These are phyloP conservation scores for Colletotrichum lini DNA, from an alignment of 2,329 filamentous ascomycete species.

Conservation along the genomic window DNA sequence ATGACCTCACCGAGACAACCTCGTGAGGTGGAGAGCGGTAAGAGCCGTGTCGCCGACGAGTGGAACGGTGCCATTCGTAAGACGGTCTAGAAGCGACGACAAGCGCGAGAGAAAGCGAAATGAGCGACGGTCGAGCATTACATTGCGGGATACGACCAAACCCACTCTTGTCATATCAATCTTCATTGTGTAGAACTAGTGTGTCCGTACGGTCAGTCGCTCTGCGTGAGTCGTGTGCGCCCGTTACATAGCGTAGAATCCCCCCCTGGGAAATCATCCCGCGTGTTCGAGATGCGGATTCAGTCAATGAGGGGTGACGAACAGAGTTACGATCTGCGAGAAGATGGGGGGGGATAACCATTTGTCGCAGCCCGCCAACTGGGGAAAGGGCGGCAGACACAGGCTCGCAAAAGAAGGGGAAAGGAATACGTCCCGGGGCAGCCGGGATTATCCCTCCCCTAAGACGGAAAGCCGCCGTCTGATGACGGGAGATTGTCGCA, in stretches of 20 bases:
- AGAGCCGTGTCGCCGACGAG: constrained; percentile 11
- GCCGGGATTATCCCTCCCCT: constrained; percentile 1
- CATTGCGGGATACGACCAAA: neutral
- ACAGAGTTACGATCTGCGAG: constrained; percentile 25
- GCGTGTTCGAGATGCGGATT: neutral
- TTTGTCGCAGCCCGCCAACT: neutral
- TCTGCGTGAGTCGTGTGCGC: constrained; percentile 1
- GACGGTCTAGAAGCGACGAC: constrained; percentile 17
- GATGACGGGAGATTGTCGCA: constrained; percentile 40
- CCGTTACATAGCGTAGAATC: neutral
- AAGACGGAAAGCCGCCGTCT: constrained; percentile 29
- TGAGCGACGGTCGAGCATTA: neutral
- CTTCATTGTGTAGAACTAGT: neutral
- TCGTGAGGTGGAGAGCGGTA: constrained; percentile 9
- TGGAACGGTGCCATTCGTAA: constrained; percentile 11
- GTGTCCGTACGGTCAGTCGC: neutral
- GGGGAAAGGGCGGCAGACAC: constrained; percentile 15
- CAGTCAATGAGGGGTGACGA: neutral
- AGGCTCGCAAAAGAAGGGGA: neutral
- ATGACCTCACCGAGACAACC: too few relatives aligned
- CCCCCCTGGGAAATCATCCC: too few relatives aligned
- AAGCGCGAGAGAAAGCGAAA: constrained; percentile 2
- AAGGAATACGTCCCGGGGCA: constrained; percentile 5
- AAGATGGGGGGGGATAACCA: neutral
- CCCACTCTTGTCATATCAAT: neutral